Evolutionary conservation across 352 stramenopile genomes (phyloP).

Genomic region (Thraustochytrium striatum): DNA sequence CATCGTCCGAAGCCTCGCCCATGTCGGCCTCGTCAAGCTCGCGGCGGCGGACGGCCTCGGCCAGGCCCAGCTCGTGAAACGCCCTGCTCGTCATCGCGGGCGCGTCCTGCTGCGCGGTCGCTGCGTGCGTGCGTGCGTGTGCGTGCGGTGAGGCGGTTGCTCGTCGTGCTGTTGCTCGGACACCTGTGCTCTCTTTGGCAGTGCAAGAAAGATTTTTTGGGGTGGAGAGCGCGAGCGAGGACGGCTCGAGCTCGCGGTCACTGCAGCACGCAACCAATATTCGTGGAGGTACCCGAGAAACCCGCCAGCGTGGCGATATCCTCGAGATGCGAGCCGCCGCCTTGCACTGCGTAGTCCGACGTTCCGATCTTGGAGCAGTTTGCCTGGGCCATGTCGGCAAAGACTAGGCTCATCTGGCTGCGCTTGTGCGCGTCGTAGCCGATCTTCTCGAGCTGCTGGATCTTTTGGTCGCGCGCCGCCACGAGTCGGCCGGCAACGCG

Average conservation of each 20-base stretch:
- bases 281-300: background rate
- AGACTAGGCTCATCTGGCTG: constrained; percentile 21
- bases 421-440: constrained; percentile 29
- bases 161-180: too few relatives aligned
- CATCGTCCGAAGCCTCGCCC: background rate
- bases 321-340: constrained; percentile 3
- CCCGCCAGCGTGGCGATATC: constrained; percentile 29
- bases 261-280: background rate
- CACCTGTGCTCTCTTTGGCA: too few relatives aligned
- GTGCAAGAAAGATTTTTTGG: too few relatives aligned
- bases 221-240: too few relatives aligned
- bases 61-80: constrained; percentile 26
- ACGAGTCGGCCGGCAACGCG: constrained; percentile 30
- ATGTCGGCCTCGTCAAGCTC: constrained; percentile 37
- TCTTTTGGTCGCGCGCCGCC: constrained; percentile 32
- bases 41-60: constrained; percentile 20
- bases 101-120: too few relatives aligned
- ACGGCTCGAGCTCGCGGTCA: too few relatives aligned
- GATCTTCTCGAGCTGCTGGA: constrained; percentile 27
- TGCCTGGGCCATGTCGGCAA: constrained; percentile 17
- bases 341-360: background rate
- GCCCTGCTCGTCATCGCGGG: background rate
- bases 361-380: background rate
- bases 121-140: too few relatives aligned
- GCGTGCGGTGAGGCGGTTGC: too few relatives aligned